Evolutionary conservation across 306 rosid species (phyloP).

Genomic region (Malus asiatica): DNA sequence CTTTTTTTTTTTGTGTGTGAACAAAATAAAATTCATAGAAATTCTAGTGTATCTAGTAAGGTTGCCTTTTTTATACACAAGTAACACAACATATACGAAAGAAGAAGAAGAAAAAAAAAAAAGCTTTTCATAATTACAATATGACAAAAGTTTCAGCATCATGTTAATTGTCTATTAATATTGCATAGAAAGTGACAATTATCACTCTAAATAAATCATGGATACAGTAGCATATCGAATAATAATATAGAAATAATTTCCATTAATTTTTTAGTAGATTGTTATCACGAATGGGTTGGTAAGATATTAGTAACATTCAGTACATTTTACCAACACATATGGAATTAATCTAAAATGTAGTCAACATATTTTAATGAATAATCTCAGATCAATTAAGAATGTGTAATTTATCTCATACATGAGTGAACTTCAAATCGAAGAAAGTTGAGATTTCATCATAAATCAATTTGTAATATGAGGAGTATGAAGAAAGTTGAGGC

Average conservation of each 20-base stretch:
- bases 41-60: too few relatives aligned
- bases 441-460: too few relatives aligned
- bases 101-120: background rate
- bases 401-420: background rate
- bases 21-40: too few relatives aligned
- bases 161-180: background rate
- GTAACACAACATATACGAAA: too few relatives aligned
- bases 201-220: background rate
- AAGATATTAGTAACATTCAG: too few relatives aligned
- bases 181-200: background rate
- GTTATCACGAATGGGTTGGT: too few relatives aligned
- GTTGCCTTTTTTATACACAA: too few relatives aligned
- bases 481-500: too few relatives aligned
- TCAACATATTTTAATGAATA: too few relatives aligned
- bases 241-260: background rate
- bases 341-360: background rate
- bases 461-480: too few relatives aligned
- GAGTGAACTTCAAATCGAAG: background rate
- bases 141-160: background rate
- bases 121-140: background rate
- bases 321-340: background rate
- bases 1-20: too few relatives aligned
- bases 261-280: too few relatives aligned
- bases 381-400: background rate
- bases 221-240: background rate